Evolutionary conservation across 1,284 basidiomycete genomes (phyloP), one percentile per base, ranked within the genome.

Genomic region (Sanghuangporus baumii): DNA sequence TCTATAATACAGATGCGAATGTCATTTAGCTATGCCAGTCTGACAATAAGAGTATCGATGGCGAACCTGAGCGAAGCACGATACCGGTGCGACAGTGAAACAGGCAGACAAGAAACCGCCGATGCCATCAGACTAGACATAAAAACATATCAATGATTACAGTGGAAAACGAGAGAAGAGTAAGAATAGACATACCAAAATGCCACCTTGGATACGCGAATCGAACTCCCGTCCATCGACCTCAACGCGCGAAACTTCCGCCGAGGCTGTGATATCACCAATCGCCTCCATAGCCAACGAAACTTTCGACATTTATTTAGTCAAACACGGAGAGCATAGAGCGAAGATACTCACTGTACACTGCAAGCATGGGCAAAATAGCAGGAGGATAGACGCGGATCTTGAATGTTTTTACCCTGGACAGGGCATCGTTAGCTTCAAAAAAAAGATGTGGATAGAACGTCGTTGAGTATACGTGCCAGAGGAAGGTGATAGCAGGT

Each of bases 251-350:
- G 89, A 92, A 2, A 92, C 89, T 72, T 95, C 93, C 1, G 88
- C 86, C 3, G 88, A 89, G 0, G 93, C 91, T 0, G 93, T 93
- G 67, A 94, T 88, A 69, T 94, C 92, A 1, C 92, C 93, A 56
- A 93, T 93, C 3, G 90, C 88, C 73, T 94, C 92, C 87, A 92
- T 89, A 1, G 88, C 84, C 1, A 85, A 71, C 1, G 88, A 89
- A 7, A 88, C 86, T 87, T 62, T 5, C 37, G 23, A 38, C 1
- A 12, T 8, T 26, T 57, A 51, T 11, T 12, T 9, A 20, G 16
- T 11, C 23, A 26, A 6, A 34, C 18, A 26, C 6, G 43, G 12
- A n/a, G 37, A 26, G 34, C 11, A 48, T 1, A 5, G 46, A 2
- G 34, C 23, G 38, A 31, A 11, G 41, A 61, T 20, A 73, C 75